phyloP scores from a whole-genome alignment of 306 rosid genomes.

The Macrotyloma uniflorum region DNA sequence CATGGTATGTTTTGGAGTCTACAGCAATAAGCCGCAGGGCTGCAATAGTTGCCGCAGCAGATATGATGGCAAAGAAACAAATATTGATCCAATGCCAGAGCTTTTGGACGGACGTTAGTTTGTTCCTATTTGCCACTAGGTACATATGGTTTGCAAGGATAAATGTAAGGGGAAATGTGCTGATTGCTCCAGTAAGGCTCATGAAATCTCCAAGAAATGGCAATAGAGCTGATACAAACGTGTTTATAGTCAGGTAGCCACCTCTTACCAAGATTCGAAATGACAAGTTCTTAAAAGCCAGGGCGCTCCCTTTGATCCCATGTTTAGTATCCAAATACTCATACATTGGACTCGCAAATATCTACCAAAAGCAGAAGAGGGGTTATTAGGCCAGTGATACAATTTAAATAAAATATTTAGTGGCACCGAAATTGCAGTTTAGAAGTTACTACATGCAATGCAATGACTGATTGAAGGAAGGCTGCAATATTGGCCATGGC shows the following conservation, averaged over 20 bases:
- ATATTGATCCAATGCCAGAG: slow-evolving; percentile 96
- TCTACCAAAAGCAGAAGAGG: slow-evolving; percentile 50
- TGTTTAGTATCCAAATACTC: slow-evolving; percentile 77
- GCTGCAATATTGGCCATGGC: slow-evolving; percentile 75
- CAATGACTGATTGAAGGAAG: slow-evolving; percentile 87
- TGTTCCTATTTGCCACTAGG: slow-evolving; percentile 74
- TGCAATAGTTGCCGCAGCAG: slow-evolving; percentile 77
- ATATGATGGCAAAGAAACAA: slow-evolving; percentile 71
- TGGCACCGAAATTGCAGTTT: slow-evolving; percentile 15
- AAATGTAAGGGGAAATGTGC: slow-evolving; percentile 95
- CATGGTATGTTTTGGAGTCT: slow-evolving; percentile 74
- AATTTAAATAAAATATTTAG: slow-evolving; percentile 10
- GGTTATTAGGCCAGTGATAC: slow-evolving; percentile 8
- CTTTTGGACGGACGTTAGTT: slow-evolving; percentile 59
- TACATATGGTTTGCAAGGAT: slow-evolving; percentile 96
- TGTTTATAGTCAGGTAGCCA: slow-evolving; percentile 74
- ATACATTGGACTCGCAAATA: slow-evolving; percentile 98
- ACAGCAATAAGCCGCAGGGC: slow-evolving; percentile 81
- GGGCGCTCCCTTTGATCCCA: slow-evolving; percentile 77
- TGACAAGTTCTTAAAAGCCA: slow-evolving; percentile 60
- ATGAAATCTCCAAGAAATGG: slow-evolving; percentile 99
- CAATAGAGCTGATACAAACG: slow-evolving; percentile 75
- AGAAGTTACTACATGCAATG: slow-evolving; percentile 70
- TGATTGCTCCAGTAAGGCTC: slow-evolving; percentile 96
- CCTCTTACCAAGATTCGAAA: slow-evolving; percentile 80